phyloP scores from a whole-genome alignment of 345 rosid genomes.

The Noccaea bulbosa region DNA sequence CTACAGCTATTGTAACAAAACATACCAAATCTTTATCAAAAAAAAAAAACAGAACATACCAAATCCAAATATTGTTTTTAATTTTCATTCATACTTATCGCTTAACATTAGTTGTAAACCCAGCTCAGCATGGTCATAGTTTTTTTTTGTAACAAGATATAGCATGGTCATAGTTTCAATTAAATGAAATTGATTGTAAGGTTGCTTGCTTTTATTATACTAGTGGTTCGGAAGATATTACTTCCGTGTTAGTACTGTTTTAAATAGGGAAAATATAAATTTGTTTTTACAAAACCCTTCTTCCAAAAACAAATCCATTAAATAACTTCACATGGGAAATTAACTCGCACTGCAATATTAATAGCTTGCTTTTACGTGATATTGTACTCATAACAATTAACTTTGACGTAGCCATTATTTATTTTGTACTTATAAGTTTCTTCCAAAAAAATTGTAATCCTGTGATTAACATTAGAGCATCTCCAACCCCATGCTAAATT shows the following conservation, averaged over 20 bases:
- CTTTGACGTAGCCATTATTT: slow-evolving; percentile 38
- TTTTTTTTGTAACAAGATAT: no score
- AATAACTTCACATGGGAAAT: slow-evolving; percentile 49
- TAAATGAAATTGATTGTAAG: slow-evolving; percentile 43
- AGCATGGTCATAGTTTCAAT: slow-evolving; percentile 41
- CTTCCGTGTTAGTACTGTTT: slow-evolving; percentile 28
- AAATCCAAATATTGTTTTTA: slow-evolving; percentile 14
- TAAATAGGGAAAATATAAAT: slow-evolving; percentile 1
- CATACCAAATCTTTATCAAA: neutral
- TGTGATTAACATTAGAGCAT: slow-evolving; percentile 46
- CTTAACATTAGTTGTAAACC: slow-evolving; percentile 37
- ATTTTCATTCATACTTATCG: slow-evolving; percentile 31
- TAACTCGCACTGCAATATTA: slow-evolving; percentile 43
- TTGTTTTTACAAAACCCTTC: slow-evolving; percentile 8
- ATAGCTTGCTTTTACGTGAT: slow-evolving; percentile 45
- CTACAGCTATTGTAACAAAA: neutral
- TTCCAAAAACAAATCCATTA: slow-evolving; percentile 27
- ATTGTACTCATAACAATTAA: slow-evolving; percentile 27
- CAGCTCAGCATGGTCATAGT: slow-evolving; percentile 40
- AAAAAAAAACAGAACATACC: neutral
- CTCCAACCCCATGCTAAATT: no score
- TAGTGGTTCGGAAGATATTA: slow-evolving; percentile 45
- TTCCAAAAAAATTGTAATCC: slow-evolving; percentile 33
- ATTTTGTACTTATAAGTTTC: slow-evolving; percentile 28
- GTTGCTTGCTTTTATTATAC: slow-evolving; percentile 35